Evolutionary conservation across 495 filamentous ascomycete genomes (phyloP), one percentile per base, ranked within the genome.

Genomic region (Penicillium chermesinum): DNA sequence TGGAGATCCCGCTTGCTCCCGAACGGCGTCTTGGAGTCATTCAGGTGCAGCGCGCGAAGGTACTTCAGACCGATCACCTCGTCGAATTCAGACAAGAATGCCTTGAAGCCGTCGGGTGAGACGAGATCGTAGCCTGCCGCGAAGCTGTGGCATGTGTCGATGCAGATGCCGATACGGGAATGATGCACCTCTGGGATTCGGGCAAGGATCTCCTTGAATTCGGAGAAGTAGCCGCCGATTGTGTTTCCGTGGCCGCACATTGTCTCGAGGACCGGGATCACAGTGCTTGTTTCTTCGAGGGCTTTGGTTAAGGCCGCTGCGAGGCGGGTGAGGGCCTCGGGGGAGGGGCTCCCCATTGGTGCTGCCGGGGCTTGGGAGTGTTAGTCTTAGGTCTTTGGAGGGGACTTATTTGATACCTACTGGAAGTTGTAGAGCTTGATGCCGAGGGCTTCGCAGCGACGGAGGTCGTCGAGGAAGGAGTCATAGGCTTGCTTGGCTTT

Each of bases 381-480:
- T 52, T 44, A 48, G 59, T 62, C 50, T 55, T 33, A 9, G 21
- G 35, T 38, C 15, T 27, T 40, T 12, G 17, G 7, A 35, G 7
- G 15, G 8, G 18, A 3, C 15, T 39, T 2, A 15, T 2, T n/a
- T 35, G 7, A 2, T n/a, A 30, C 18, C 57, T 52, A 81, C 78
- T 98, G 93, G 73, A 98, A 97, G 66, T 98, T 98, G 73, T 97
- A 98, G 13, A 97, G 75, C 49, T 67, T 77, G 61, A 98, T 95
- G 0, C 87, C 87, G 0, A 98, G 81, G n/a, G 74, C 75, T 59
- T 95, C 90, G 63, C 93, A 97, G 18, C 93, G 84, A 37, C 81
- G 66, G 1, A 98, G 74, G 62, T 98, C 93, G 53, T 98, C 91
- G 17, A 95, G 49, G 66, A 98, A 98, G 38, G 82, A 78, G 37